A percentile compares a stretch with the other conserved stretches of the same genome.
Conservation (phyloP, 2,329 filamentous ascomycete genomes). For the Torrubiella hemipterigena region DNA sequence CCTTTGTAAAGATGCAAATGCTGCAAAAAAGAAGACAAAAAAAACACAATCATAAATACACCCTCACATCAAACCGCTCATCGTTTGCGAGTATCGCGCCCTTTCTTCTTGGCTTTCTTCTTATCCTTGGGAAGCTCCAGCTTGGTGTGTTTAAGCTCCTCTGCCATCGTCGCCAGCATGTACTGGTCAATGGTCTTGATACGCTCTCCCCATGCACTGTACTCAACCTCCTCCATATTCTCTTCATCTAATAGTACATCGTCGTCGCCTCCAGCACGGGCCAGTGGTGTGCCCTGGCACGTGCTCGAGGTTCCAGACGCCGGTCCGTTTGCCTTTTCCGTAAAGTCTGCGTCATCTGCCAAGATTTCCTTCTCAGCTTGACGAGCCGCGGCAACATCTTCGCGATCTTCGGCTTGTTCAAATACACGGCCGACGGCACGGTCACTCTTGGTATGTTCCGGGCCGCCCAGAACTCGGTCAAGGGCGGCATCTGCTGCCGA, state of each 20-base stretch:
- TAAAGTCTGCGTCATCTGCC: conserved; percentile 76
- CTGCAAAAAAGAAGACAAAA: no score
- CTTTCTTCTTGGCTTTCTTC: conserved; percentile 48
- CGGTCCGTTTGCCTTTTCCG: conserved; percentile 43
- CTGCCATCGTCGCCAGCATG: conserved; percentile 59
- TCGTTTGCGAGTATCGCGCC: conserved; percentile 43
- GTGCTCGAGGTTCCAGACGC: conserved; percentile 37
- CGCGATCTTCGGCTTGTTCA: conserved; percentile 81
- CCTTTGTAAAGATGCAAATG: no score
- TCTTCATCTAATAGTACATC: conserved; percentile 19
- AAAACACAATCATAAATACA: no score
- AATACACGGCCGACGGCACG: conserved; percentile 58
- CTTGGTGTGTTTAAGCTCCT: conserved; percentile 43
- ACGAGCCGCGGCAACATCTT: conserved; percentile 81
- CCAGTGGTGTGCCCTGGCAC: conserved; percentile 38
- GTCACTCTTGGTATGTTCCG: conserved; percentile 48
- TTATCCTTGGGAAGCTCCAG: conserved; percentile 54
- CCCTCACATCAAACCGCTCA: no score
- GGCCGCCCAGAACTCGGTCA: conserved; percentile 67
- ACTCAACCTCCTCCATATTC: conserved; percentile 29
- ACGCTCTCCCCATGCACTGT: conserved; percentile 45
- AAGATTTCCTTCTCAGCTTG: conserved; percentile 82
- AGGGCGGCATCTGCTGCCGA: conserved; percentile 72
- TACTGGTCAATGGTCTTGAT: conserved; percentile 61
- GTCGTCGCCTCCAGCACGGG: conserved; percentile 19